Evolutionary conservation across 176 grass and related monocot species (phyloP).

Genomic region (Carex kokanica): DNA sequence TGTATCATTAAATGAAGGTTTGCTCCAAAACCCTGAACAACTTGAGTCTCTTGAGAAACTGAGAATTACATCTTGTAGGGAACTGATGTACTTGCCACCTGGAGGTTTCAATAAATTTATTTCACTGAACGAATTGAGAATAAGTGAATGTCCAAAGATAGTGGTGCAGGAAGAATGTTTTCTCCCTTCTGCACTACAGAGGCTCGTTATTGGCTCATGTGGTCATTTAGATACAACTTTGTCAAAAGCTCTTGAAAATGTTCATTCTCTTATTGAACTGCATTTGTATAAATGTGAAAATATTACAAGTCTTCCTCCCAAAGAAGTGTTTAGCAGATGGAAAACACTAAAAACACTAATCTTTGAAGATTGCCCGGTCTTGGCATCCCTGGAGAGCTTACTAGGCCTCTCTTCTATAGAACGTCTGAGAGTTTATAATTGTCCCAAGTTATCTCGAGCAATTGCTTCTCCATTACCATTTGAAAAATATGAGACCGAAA

Average conservation of each 20-base stretch:
- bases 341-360: neutral
- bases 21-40: neutral
- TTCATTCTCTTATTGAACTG: conserved; percentile 3
- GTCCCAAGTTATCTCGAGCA: neutral
- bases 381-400: conserved; percentile 4
- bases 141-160: neutral
- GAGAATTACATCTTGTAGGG: neutral
- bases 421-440: neutral
- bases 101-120: conserved; percentile 20
- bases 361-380: too few relatives aligned
- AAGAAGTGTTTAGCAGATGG: conserved; percentile 4
- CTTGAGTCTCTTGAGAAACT: conserved; percentile 8
- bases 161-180: neutral
- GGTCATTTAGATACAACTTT: neutral
- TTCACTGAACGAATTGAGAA: conserved; percentile 20
- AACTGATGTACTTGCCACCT: conserved; percentile 1
- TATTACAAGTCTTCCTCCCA: neutral
- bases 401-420: neutral
- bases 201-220: neutral
- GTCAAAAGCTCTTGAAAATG: neutral
- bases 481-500: neutral
- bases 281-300: neutral
- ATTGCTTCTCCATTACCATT: neutral
- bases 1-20: conserved; percentile 1
- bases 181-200: conserved; percentile 3